Conservation (phyloP, 2,329 filamentous ascomycete genomes). For the Lithohypha guttulata region DNA sequence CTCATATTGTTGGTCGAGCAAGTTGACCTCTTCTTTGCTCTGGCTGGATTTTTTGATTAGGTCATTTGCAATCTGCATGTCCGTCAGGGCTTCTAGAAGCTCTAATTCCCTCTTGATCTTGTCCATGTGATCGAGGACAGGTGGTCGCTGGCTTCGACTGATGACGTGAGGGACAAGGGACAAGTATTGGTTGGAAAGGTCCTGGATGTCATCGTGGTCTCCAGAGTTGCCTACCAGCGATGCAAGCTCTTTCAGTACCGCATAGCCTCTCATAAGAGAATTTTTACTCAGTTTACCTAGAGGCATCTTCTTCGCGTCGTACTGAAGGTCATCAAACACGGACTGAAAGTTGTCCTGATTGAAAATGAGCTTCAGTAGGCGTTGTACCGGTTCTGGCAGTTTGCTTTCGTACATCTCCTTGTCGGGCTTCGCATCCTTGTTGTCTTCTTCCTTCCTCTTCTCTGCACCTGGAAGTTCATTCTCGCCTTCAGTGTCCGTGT, state of each 20-base stretch:
- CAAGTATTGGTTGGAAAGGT: slow-evolving; percentile 68
- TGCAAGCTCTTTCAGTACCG: slow-evolving; percentile 64
- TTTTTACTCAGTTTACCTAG: slow-evolving; percentile 41
- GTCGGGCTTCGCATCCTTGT: slow-evolving; percentile 22
- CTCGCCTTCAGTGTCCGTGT: slow-evolving; percentile 47
- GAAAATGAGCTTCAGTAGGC: slow-evolving; percentile 73
- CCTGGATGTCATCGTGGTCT: slow-evolving; percentile 45
- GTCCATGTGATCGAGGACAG: slow-evolving; percentile 14
- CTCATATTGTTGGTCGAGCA: slow-evolving; percentile 61
- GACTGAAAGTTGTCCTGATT: slow-evolving; percentile 61
- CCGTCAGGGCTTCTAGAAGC: slow-evolving; percentile 55
- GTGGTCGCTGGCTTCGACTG: slow-evolving; percentile 45
- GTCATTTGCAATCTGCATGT: slow-evolving; percentile 71
- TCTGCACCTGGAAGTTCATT: slow-evolving; percentile 19
- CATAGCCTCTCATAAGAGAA: slow-evolving; percentile 52
- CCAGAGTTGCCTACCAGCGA: slow-evolving; percentile 49
- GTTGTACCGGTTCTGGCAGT: slow-evolving; percentile 50
- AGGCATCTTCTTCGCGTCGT: slow-evolving; percentile 37
- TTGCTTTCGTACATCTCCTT: slow-evolving; percentile 43
- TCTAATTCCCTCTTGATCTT: slow-evolving; percentile 19
- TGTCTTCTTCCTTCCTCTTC: slow-evolving; percentile 32
- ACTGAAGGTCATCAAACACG: slow-evolving; percentile 34
- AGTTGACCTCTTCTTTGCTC: slow-evolving; percentile 44
- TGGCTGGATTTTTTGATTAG: slow-evolving; percentile 59
- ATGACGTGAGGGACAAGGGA: slow-evolving; percentile 73